These are phyloP conservation scores for Hericium erinaceus DNA, from an alignment of 768 basidiomycete genomes.

Conservation along the genomic window DNA sequence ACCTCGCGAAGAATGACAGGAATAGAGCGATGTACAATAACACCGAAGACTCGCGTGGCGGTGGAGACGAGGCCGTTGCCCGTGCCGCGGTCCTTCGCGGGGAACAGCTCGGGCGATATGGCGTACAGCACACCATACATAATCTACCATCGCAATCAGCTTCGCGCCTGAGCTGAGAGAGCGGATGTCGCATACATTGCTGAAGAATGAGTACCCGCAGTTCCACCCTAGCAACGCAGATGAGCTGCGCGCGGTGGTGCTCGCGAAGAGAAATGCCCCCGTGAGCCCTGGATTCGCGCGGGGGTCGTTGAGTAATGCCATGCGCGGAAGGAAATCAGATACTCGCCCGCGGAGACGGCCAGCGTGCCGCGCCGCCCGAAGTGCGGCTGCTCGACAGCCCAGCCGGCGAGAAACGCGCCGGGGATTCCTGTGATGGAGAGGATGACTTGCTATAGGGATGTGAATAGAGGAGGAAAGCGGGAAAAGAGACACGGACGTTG, in stretches of 20 bases:
- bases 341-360: conserved; percentile 52
- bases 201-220: conserved; percentile 61
- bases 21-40: conserved; percentile 40
- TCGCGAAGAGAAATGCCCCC: conserved; percentile 64
- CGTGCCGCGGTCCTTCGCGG: conserved; percentile 64
- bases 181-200: conserved; percentile 33
- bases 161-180: neutral
- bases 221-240: conserved; percentile 71
- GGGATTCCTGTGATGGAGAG: conserved; percentile 61
- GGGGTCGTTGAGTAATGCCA: conserved; percentile 35
- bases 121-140: conserved; percentile 76
- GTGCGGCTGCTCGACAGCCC: conserved; percentile 54
- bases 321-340: conserved; percentile 7
- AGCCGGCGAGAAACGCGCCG: conserved; percentile 63
- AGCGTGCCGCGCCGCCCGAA: conserved; percentile 63
- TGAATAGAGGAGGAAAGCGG: neutral
- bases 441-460: conserved; percentile 52
- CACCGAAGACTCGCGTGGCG: conserved; percentile 55
- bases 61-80: conserved; percentile 59
- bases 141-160: conserved; percentile 28
- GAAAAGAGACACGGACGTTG: conserved; percentile 18
- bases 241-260: conserved; percentile 64
- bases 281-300: conserved; percentile 51
- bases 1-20: neutral
- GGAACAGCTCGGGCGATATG: conserved; percentile 60